phyloP scores from a whole-genome alignment of 192 early-diverging fungal genomes.

The Neocallimastix lanati region DNA sequence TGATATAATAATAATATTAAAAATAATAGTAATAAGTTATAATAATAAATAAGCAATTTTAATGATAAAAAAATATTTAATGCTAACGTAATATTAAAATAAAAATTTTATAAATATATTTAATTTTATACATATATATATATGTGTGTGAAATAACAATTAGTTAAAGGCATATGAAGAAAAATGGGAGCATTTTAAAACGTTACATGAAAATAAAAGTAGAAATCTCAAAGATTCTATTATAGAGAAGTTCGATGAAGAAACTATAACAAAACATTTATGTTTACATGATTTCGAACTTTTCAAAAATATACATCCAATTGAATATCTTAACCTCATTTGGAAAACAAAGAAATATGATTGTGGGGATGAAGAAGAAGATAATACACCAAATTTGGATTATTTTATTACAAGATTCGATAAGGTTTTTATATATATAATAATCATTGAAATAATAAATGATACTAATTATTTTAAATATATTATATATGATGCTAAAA shows the following conservation, averaged over 20 bases:
- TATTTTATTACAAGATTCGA: conserved; percentile 38
- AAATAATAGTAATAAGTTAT: conserved; percentile 15
- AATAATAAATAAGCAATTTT: background rate
- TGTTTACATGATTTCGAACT: conserved; percentile 31
- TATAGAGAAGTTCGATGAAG: conserved; percentile 17
- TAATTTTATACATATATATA: background rate
- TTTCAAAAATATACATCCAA: conserved; percentile 38
- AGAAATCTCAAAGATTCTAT: conserved; percentile 27
- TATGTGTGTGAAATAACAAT: background rate
- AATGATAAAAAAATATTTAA: background rate
- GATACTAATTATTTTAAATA: too few relatives aligned
- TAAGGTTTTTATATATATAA: background rate
- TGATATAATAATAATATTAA: conserved; percentile 13
- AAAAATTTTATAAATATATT: too few relatives aligned
- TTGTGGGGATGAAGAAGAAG: conserved; percentile 4
- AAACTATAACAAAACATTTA: conserved; percentile 25
- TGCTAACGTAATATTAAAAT: background rate
- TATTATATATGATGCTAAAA: too few relatives aligned
- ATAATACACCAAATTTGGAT: conserved; percentile 23
- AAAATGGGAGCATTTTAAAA: conserved; percentile 21
- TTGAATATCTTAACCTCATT: conserved; percentile 38
- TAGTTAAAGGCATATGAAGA: conserved; percentile 20
- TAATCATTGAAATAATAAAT: too few relatives aligned
- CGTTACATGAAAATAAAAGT: conserved; percentile 14
- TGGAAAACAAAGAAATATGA: conserved; percentile 16